Evolutionary conservation across 345 rosid species (phyloP).

Genomic region (Cochlearia excelsa): DNA sequence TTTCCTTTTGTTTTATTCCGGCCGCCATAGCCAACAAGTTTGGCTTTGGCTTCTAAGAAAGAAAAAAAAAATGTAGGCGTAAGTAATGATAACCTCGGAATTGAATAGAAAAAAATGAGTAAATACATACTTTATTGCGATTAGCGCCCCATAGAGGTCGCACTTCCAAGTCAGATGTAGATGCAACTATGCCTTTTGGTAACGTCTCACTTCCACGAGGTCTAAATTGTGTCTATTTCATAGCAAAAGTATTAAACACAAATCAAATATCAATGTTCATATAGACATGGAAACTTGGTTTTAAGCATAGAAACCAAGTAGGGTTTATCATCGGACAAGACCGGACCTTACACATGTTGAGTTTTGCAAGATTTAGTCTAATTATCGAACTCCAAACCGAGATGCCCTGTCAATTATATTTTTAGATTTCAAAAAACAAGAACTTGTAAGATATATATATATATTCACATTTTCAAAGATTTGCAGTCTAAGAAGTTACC

Average conservation of each 20-base stretch:
- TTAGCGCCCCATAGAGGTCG: constrained; percentile 53
- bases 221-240: constrained; percentile 40
- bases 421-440: neutral
- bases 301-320: neutral
- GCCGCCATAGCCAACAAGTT: constrained; percentile 72
- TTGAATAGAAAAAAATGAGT: neutral
- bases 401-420: constrained; percentile 36
- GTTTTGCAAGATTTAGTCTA: constrained; percentile 32
- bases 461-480: neutral
- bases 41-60: constrained; percentile 44
- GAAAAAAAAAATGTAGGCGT: neutral
- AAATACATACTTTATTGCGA: constrained; percentile 48
- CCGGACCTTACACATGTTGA: constrained; percentile 51
- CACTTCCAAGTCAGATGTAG: constrained; percentile 69
- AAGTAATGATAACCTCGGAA: constrained; percentile 2
- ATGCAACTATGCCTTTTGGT: constrained; percentile 64
- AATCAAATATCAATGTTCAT: neutral
- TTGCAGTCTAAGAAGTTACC: constrained; percentile 29
- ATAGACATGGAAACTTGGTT: constrained; percentile 4
- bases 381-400: constrained; percentile 36
- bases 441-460: neutral
- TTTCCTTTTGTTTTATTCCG: constrained; percentile 65
- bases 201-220: constrained; percentile 48
- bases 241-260: constrained; percentile 2
- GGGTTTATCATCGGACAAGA: constrained; percentile 36